Percentiles rank a stretch among this genome's conserved stretches.
Evolutionary conservation across 2,329 filamentous ascomycete genomes (phyloP).

Genomic region (Aspergillus japonicus): DNA sequence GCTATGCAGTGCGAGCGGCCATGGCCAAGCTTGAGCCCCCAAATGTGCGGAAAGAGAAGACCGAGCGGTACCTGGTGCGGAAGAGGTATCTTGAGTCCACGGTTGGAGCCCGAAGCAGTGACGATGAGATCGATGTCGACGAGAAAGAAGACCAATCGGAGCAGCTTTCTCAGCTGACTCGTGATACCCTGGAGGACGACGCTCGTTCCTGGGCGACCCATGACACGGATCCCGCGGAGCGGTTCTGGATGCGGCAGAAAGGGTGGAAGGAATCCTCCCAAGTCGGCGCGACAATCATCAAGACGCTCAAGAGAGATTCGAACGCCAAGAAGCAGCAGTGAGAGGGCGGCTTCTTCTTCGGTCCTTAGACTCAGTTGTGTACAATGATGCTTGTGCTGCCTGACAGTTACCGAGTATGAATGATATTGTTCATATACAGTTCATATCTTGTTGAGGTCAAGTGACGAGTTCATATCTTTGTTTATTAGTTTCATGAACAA

Average conservation of each 20-base stretch:
- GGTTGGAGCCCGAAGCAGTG: slow-evolving; percentile 21
- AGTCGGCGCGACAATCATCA: slow-evolving; percentile 43
- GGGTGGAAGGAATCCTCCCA: slow-evolving; percentile 45
- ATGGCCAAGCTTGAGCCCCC: slow-evolving; percentile 81
- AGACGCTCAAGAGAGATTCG: slow-evolving; percentile 26
- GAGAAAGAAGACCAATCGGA: slow-evolving; percentile 14
- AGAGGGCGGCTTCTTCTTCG: not conserved
- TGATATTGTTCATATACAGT: not conserved
- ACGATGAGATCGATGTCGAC: slow-evolving; percentile 22
- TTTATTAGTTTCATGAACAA: not conserved
- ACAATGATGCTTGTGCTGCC: not conserved
- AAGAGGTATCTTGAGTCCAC: slow-evolving; percentile 68
- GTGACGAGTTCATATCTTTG: not conserved
- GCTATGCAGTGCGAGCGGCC: slow-evolving; percentile 68
- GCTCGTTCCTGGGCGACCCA: slow-evolving; percentile 37
- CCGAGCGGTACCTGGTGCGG: slow-evolving; percentile 75
- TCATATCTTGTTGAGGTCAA: not conserved
- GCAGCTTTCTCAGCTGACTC: slow-evolving; percentile 33
- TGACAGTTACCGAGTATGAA: not conserved
- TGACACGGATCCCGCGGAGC: slow-evolving; percentile 32
- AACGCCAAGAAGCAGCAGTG: slow-evolving; percentile 39
- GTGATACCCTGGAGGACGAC: slow-evolving; percentile 44
- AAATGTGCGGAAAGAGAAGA: slow-evolving; percentile 79
- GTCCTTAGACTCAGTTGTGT: not conserved
- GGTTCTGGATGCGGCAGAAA: slow-evolving; percentile 47